phyloP scores from a whole-genome alignment of 2,329 filamentous ascomycete species.

The Hymenoscyphus fraxineus region DNA sequence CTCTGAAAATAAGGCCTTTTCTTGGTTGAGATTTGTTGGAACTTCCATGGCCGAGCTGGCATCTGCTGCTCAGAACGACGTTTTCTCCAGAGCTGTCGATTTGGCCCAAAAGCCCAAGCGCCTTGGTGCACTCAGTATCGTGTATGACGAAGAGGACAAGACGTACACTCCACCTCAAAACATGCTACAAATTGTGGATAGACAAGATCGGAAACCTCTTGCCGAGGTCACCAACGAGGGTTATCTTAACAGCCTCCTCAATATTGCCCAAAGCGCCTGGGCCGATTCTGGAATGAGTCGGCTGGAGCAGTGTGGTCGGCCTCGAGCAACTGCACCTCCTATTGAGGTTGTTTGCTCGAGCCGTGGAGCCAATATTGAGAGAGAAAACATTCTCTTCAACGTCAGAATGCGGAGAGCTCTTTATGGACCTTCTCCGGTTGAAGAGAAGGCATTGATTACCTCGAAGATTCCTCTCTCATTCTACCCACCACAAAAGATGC shows the following conservation, averaged over 20 bases:
- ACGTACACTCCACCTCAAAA: constrained; percentile 69
- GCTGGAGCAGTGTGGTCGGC: constrained; percentile 76
- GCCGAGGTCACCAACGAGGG: constrained; percentile 70
- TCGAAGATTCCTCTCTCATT: constrained; percentile 63
- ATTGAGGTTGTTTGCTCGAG: constrained; percentile 76
- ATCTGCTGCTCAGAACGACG: constrained; percentile 60
- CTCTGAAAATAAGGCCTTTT: constrained; percentile 65
- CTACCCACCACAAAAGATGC: constrained; percentile 60
- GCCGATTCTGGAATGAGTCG: constrained; percentile 67
- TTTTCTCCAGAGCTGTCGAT: constrained; percentile 71
- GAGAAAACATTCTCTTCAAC: constrained; percentile 76
- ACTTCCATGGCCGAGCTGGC: constrained; percentile 70
- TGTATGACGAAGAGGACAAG: constrained; percentile 65
- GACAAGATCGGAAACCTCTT: constrained; percentile 62
- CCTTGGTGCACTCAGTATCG: constrained; percentile 62
- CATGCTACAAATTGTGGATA: constrained; percentile 74
- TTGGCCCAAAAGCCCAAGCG: constrained; percentile 52
- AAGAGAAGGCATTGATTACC: constrained; percentile 73
- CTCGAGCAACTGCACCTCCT: constrained; percentile 79
- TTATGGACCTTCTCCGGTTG: constrained; percentile 58
- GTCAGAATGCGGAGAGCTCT: constrained; percentile 67
- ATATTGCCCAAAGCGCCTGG: constrained; percentile 66
- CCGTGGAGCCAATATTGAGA: constrained; percentile 60
- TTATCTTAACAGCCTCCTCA: constrained; percentile 71
- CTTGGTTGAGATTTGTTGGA: constrained; percentile 86